A percentile compares a stretch with the other conserved stretches of the same genome.
Conservation (phyloP, 2,329 filamentous ascomycete genomes). For the Nemania bipapillata region DNA sequence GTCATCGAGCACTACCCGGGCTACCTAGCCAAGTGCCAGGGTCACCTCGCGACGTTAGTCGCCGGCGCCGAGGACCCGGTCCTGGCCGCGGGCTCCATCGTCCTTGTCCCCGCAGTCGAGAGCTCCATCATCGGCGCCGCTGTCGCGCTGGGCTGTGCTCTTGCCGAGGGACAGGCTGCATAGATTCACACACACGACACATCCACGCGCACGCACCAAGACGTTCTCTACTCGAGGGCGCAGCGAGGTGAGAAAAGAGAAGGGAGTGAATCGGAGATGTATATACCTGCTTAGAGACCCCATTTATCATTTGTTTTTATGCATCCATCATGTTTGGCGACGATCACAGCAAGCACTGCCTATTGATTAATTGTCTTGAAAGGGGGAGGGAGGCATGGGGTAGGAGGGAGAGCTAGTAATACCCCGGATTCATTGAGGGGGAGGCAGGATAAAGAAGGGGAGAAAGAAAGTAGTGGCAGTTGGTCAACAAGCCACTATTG, state of each 20-base stretch:
- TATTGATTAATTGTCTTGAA: background rate
- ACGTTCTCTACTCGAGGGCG: no score
- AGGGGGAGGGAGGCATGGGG: background rate
- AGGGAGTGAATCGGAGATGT: slow-evolving; percentile 6
- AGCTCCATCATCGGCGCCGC: slow-evolving; percentile 80
- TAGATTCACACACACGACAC: background rate
- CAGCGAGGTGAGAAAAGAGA: no score
- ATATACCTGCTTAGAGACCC: slow-evolving; percentile 29
- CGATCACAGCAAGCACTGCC: background rate
- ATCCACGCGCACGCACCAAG: no score
- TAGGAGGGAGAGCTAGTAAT: background rate
- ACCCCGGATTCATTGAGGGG: background rate
- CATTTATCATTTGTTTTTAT: background rate
- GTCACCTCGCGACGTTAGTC: slow-evolving; percentile 70
- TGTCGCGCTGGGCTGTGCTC: slow-evolving; percentile 69
- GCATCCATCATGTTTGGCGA: slow-evolving; percentile 6
- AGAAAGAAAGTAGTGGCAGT: background rate
- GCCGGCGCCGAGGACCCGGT: slow-evolving; percentile 49
- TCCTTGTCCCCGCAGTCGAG: slow-evolving; percentile 75
- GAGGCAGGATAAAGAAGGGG: background rate
- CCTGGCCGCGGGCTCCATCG: slow-evolving; percentile 56
- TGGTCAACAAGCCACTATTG: slow-evolving; percentile 1
- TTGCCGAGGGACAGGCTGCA: slow-evolving; percentile 19
- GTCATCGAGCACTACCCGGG: slow-evolving; percentile 81
- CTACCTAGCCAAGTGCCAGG: slow-evolving; percentile 71